Evolutionary conservation across 2,329 filamentous ascomycete species (phyloP).

Genomic region (Fusarium citri): DNA sequence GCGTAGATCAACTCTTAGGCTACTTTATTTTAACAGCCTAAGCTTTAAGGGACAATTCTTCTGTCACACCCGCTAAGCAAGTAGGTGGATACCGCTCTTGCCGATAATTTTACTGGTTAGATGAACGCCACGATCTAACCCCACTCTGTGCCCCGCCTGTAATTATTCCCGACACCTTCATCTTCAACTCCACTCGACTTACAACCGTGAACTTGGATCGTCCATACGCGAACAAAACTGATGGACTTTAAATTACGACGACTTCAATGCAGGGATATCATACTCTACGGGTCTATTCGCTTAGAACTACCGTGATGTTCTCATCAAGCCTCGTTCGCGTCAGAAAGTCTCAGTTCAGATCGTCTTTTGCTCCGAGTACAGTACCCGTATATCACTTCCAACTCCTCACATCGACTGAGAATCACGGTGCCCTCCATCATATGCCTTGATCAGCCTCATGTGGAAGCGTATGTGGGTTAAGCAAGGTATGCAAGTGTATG

Average conservation of each 20-base stretch:
- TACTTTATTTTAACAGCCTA: too few species aligned
- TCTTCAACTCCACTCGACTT: slow-evolving; percentile 11
- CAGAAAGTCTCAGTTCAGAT: not conserved
- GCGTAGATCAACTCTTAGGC: too few species aligned
- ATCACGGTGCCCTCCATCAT: slow-evolving; percentile 26
- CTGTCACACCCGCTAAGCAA: not conserved
- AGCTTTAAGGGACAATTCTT: not conserved
- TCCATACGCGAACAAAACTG: slow-evolving; percentile 5
- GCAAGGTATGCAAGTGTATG: not conserved
- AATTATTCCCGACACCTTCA: slow-evolving; percentile 20
- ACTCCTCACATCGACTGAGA: slow-evolving; percentile 22
- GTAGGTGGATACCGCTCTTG: not conserved
- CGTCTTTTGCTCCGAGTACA: not conserved
- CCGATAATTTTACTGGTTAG: not conserved
- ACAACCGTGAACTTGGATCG: slow-evolving; percentile 7
- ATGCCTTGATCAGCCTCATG: not conserved
- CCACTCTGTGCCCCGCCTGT: slow-evolving; percentile 17
- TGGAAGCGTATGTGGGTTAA: not conserved
- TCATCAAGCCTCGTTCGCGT: not conserved
- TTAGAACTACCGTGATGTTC: not conserved
- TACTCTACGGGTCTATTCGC: not conserved
- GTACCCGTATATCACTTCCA: not conserved
- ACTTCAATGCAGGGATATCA: not conserved
- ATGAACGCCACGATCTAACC: slow-evolving; percentile 8
- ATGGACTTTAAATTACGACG: slow-evolving; percentile 1